Evolutionary conservation across 352 stramenopile species (phyloP).

Genomic region (Phytophthora multivora): DNA sequence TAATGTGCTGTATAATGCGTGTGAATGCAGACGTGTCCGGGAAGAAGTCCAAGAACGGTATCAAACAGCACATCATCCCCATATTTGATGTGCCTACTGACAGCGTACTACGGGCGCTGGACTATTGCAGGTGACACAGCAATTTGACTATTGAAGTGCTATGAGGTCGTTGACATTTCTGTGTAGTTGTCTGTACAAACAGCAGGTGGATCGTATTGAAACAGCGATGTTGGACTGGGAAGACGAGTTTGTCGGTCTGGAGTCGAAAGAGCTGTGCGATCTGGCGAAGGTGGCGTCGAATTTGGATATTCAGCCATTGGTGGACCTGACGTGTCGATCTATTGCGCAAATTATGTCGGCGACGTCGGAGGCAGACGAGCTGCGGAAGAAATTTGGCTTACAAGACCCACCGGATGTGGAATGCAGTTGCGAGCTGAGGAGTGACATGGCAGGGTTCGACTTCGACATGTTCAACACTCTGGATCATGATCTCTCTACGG

Average conservation of each 20-base stretch:
- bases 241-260: conserved; percentile 66
- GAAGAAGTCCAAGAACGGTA: conserved; percentile 52
- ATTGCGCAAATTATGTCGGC: conserved; percentile 88
- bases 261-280: conserved; percentile 82
- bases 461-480: conserved; percentile 82
- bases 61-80: conserved; percentile 74
- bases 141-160: not conserved
- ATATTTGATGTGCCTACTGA: conserved; percentile 77
- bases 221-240: conserved; percentile 67
- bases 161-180: not conserved
- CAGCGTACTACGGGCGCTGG: conserved; percentile 71
- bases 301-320: conserved; percentile 80
- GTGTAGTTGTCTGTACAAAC: conserved; percentile 74
- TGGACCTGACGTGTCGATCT: conserved; percentile 80
- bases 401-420: conserved; percentile 52
- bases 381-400: conserved; percentile 81
- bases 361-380: conserved; percentile 73
- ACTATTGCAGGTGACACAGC: conserved; percentile 63
- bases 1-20: conserved; percentile 15
- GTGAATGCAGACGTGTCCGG: conserved; percentile 48
- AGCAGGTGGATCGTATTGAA: conserved; percentile 72
- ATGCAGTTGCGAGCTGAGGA: conserved; percentile 59
- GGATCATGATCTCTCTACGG: conserved; percentile 76
- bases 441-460: conserved; percentile 69
- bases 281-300: conserved; percentile 83